Evolutionary conservation across 495 filamentous ascomycete species (phyloP).

Genomic region (Penicillium riverlandense): DNA sequence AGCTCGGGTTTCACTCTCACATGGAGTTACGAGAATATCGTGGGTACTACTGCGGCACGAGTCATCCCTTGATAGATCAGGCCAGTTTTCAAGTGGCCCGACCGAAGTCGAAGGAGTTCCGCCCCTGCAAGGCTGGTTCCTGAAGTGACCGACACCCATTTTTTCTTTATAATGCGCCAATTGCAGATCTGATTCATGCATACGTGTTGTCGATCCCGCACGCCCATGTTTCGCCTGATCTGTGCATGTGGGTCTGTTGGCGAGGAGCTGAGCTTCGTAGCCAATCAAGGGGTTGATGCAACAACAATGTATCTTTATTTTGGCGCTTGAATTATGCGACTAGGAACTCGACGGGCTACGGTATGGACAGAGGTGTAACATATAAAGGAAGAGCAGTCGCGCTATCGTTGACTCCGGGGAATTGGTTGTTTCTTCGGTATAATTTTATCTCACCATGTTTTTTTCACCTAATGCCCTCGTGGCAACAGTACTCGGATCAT

Average conservation of each 20-base stretch:
- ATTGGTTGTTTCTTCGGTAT: neutral
- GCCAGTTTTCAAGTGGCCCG: conserved; percentile 5
- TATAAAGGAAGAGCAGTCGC: too few relatives aligned
- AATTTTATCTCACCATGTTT: conserved; percentile 6
- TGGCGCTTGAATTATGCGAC: conserved; percentile 6
- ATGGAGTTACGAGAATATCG: neutral
- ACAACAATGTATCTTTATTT: conserved; percentile 14
- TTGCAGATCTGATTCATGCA: conserved; percentile 8
- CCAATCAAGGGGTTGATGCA: conserved; percentile 12
- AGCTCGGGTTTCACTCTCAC: neutral
- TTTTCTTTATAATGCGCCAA: neutral
- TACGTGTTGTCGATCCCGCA: conserved; percentile 6
- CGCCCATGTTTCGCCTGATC: neutral
- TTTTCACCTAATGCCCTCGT: conserved; percentile 4
- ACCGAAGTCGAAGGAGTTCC: conserved; percentile 4
- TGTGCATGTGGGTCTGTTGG: neutral
- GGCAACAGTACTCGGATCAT: conserved; percentile 2
- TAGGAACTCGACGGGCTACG: neutral
- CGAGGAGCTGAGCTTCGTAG: neutral
- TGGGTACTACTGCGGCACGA: neutral
- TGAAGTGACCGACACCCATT: conserved; percentile 1
- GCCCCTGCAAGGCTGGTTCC: conserved; percentile 5
- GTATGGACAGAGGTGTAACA: too few relatives aligned
- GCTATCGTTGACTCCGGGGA: too few relatives aligned
- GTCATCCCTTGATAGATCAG: conserved; percentile 12